Evolutionary conservation across 805 yeast species (phyloP).

Genomic region (Cyberlindnera bimundalis): DNA sequence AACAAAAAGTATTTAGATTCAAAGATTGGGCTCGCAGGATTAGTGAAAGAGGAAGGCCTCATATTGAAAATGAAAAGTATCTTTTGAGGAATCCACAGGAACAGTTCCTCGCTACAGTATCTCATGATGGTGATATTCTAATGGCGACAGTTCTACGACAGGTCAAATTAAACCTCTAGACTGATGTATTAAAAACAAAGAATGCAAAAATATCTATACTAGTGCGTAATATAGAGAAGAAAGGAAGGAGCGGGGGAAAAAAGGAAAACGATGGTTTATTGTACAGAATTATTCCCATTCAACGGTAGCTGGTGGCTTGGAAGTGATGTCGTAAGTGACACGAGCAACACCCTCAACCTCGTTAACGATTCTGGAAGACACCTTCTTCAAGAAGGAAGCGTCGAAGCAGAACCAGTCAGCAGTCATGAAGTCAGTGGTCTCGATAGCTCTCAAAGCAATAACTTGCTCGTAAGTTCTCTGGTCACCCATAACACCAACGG

Average conservation of each 20-base stretch:
- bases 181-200: conserved; percentile 5
- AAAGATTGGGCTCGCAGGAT: conserved; percentile 54
- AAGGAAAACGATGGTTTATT: not conserved
- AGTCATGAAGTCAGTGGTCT: conserved; percentile 98
- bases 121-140: conserved; percentile 64
- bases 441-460: conserved; percentile 97
- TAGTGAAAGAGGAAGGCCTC: conserved; percentile 42
- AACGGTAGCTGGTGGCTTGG: conserved; percentile 99
- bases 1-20: conserved; percentile 54
- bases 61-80: conserved; percentile 35
- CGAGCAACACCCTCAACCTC: conserved; percentile 99
- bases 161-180: not conserved
- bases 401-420: conserved; percentile 99
- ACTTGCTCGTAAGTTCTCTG: conserved; percentile 99
- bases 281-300: conserved; percentile 81
- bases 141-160: conserved; percentile 53
- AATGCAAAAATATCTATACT: conserved; percentile 3
- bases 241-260: not conserved
- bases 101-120: conserved; percentile 48
- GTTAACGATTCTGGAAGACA: conserved; percentile 93
- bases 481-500: conserved; percentile 99
- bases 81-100: conserved; percentile 32
- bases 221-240: not conserved
- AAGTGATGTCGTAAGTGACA: conserved; percentile 97
- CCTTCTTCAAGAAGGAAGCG: conserved; percentile 85